These are phyloP conservation scores for Fusarium sp. DNA, from an alignment of 2,329 filamentous ascomycete genomes.

Conservation along the genomic window DNA sequence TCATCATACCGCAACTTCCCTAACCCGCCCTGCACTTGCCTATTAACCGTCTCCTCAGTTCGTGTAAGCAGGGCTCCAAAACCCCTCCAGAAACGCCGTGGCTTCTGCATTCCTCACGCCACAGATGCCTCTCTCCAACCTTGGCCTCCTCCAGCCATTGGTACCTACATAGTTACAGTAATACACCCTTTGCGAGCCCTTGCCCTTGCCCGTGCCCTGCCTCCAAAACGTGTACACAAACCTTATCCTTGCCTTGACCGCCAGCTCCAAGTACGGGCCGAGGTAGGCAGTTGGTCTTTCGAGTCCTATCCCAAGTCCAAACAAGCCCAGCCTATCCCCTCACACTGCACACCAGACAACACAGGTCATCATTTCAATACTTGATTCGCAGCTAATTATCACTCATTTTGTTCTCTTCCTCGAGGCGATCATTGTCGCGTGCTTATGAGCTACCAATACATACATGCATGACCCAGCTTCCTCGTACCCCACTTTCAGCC, in stretches of 20 bases:
- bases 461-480: conserved; percentile 12
- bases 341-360: neutral
- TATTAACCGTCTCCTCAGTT: neutral
- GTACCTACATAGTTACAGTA: neutral
- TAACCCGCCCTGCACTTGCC: neutral
- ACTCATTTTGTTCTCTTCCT: conserved; percentile 26
- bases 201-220: neutral
- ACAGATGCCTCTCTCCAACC: neutral
- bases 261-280: neutral
- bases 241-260: conserved; percentile 9
- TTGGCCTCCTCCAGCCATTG: neutral
- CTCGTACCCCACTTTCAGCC: conserved; percentile 9
- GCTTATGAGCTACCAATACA: conserved; percentile 32
- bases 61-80: neutral
- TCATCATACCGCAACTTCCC: conserved; percentile 3
- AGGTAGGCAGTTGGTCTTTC: neutral
- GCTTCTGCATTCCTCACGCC: conserved; percentile 23
- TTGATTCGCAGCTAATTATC: conserved; percentile 13
- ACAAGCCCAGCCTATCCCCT: neutral
- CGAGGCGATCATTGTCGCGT: conserved; percentile 16
- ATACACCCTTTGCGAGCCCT: neutral
- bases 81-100: neutral
- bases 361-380: neutral
- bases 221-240: neutral
- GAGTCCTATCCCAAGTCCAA: neutral